A percentile compares a stretch with the other conserved stretches of the same genome.
Evolutionary conservation across 345 rosid species (phyloP).

Genomic region (Eucalyptus urophylla): DNA sequence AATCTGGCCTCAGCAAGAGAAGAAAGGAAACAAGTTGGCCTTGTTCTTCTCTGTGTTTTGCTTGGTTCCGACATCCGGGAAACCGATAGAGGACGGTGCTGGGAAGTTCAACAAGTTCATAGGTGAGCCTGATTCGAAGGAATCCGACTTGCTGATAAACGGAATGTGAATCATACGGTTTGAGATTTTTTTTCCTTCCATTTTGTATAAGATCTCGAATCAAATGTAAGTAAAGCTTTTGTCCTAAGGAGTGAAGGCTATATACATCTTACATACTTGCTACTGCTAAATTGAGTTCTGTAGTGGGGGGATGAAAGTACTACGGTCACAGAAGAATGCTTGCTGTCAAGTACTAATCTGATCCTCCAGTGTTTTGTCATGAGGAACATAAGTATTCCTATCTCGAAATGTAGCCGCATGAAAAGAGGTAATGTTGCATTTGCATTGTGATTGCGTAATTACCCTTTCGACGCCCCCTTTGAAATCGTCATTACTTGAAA

Average conservation of each 20-base stretch:
- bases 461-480: neutral
- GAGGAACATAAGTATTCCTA: neutral
- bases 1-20: neutral
- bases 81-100: too few relatives aligned
- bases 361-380: neutral
- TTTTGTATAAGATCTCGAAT: neutral
- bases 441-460: rapidly evolving
- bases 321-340: neutral
- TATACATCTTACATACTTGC: neutral
- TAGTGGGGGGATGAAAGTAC: neutral
- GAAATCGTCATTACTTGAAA: neutral
- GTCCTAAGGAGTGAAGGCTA: neutral
- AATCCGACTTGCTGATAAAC: neutral
- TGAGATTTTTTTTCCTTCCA: too few relatives aligned
- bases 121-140: neutral
- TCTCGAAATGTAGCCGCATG: neutral
- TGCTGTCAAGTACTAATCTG: neutral
- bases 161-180: neutral
- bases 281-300: neutral
- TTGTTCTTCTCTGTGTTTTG: neutral
- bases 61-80: too few relatives aligned
- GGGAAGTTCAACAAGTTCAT: neutral
- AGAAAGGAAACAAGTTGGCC: neutral
- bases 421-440: neutral
- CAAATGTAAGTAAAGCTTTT: neutral